These are phyloP conservation scores for Akanthomyces uredinophilus DNA, from an alignment of 2,329 filamentous ascomycete genomes.

Conservation along the genomic window DNA sequence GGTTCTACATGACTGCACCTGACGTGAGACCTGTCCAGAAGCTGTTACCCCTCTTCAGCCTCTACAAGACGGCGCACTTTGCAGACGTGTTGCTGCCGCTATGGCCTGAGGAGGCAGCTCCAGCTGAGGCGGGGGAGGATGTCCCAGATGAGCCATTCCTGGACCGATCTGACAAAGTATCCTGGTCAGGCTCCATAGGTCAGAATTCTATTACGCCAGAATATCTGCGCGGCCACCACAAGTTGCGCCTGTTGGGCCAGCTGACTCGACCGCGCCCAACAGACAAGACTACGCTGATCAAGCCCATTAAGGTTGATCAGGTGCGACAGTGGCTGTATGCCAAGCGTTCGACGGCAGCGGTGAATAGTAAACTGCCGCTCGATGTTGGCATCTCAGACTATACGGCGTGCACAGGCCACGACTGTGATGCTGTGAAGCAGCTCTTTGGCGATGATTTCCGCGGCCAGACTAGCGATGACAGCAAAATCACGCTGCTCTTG, in stretches of 20 bases:
- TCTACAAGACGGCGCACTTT: conserved; percentile 67
- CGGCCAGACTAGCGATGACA: conserved; percentile 20
- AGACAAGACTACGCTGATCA: conserved; percentile 49
- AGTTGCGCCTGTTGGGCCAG: conserved; percentile 67
- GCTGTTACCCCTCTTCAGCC: conserved; percentile 70
- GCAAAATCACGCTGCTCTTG: conserved; percentile 67
- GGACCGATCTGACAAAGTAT: conserved; percentile 59
- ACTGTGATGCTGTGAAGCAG: conserved; percentile 26
- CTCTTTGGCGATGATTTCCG: conserved; percentile 27
- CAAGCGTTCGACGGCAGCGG: conserved; percentile 42
- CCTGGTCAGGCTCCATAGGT: conserved; percentile 69
- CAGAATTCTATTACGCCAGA: conserved; percentile 47
- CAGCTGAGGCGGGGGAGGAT: conserved; percentile 27
- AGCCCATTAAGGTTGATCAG: conserved; percentile 54
- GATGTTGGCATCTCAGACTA: conserved; percentile 56
- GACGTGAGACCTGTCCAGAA: conserved; percentile 57
- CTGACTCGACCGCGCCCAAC: conserved; percentile 51
- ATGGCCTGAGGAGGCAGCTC: conserved; percentile 43
- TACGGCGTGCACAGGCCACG: conserved; percentile 48
- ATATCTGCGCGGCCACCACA: conserved; percentile 61
- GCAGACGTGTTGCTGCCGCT: conserved; percentile 71
- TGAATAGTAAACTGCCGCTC: conserved; percentile 49
- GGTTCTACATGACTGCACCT: conserved; percentile 64
- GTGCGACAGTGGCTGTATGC: conserved; percentile 21
- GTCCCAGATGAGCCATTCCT: conserved; percentile 40